Evolutionary conservation across 148 eudicot genomes (phyloP), one percentile per base, ranked within the genome.

Genomic region (Cornus controversa): DNA sequence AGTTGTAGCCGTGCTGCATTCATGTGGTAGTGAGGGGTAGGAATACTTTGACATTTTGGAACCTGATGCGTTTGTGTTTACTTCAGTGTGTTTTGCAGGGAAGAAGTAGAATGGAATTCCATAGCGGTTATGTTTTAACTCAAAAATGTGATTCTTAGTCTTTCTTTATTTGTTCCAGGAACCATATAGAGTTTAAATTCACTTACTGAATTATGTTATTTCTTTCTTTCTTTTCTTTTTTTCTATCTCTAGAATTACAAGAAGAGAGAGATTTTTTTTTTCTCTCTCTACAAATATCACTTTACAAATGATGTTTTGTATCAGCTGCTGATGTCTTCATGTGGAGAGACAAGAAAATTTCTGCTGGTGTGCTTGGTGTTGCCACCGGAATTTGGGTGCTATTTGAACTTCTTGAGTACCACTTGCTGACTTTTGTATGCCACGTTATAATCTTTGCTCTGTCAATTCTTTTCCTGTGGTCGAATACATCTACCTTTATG

Each of bases 271-370:
- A 2, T 25, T n/a, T 37, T 23, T 5, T 25, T n/a, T 37, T 23
- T 2, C 29, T 67, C 24, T 6, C 22, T 50, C 67, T 29, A 14
- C 22, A 54, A 18, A 29, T 71, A 22, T 73, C 47, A 27, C 11
- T 29, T 1, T 37, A 3, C 8, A 67, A 67, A 42, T 57, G 2
- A 13, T 53, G 70, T 72, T 18, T 63, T 31, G 60, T 10, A 72
- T 53, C 77, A 84, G 86, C 83, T 70, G 83, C 86, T 76, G 86
- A 84, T 84, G 71, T 84, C 57, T 71, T 84, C 27, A 60, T 84
- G 65, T 84, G 86, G 86, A 80, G 80, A 73, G 71, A 80, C 80
- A 84, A 84, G 72, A 84, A 84, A 78, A 71, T 77, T 50, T 74
- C 86, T 72, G 86, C 69, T 27, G 83, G 69, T 23, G 58, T 84